Base-by-base conservation (phyloP, 768 basidiomycete species). In the Leccinellum rugosiceps region DNA sequence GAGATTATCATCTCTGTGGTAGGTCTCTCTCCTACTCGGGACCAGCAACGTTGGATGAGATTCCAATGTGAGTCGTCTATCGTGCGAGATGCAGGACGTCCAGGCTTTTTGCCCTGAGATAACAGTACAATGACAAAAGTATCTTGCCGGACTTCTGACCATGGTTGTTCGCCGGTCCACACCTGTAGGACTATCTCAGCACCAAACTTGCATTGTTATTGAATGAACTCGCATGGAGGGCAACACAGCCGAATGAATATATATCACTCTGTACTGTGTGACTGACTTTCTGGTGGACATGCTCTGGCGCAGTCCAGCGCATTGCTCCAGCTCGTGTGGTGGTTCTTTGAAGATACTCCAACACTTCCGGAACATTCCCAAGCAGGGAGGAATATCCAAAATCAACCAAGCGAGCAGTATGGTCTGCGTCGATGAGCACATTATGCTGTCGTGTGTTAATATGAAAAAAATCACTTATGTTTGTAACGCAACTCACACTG, bases 381-480 rank as follows among this genome's bases (percentile, higher is more conserved):
- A n/a, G 14, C 2, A 47, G 15, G 26, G 46, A 47, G 30, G 46
- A 26, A n/a, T 48, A 48, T 48, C 47, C 47, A n/a, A 48, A 34
- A 34, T 34, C 32, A 6, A n/a, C n/a, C n/a, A n/a, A n/a, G 11
- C 34, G 34, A 15, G 34, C 14, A 5, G 6, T 34, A 34, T 34
- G n/a, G n/a, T 59, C 31, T n/a, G 15, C 56, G 14, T 63, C 60
- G 3, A 64, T 6, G 17, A 66, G 55, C 0, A 66, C 54, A 8
- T 66, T 66, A 1, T 55, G 57, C 62, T 66, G 21, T 50, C 17
- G 21, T 10, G n/a, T 14, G 9, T 32, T 53, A 15, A 52, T 23
- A n/a, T n/a, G n/a, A 25, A 17, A 55, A 47, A 19, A 14, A n/a
- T 5, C 14, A 15, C 38, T 19, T 19, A 32, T 15, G 35, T 23